Base-by-base conservation (phyloP, 2,329 filamentous ascomycete species). In the Lanzia echinophila region DNA sequence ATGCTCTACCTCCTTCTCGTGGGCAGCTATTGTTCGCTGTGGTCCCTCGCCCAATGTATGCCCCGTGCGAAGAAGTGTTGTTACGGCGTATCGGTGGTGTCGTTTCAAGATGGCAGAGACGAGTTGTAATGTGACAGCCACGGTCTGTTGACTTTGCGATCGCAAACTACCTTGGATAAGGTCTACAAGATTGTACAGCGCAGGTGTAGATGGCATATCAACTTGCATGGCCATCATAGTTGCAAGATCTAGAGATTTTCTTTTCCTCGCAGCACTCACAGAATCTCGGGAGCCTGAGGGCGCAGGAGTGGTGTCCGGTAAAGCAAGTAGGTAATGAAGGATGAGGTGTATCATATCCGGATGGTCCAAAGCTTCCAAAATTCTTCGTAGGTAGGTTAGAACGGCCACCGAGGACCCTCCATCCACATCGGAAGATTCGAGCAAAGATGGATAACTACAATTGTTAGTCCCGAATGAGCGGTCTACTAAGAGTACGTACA, bases 331-430 rank as follows among this genome's bases (percentile, higher is more conserved):
- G 68, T 97, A 99, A 61, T 91, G 88, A 6, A 99, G 79, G 50
- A 97, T 94, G 56, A 96, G 86, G 62, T 96, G 88, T 56, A 96
- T 89, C 74, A 99, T 86, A 65, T 97, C 91, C 7, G 90, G 88
- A 67, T 97, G 90, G 59, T 96, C 90, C 13, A 99, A 77, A 0
- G 89, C 87, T 68, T 96, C 91, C 6, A 99, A 78, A 53, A 97
- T 95, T 41, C 88, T 86, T 55, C 88, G 86, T 34, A 99, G 77
- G 69, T 99, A 97, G 2, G 91, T 96, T 58, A 97, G 77, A 12
- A 99, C 94, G 3, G 94, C 94, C 20, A 97, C 90, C 0, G 94
- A 96, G 6, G 94, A 99, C 51, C 94, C 94, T 60, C 92, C 94
- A 70, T 97, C 92, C 38, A 95, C 88, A 72, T 99, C 94, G 1